phyloP scores from a whole-genome alignment of 768 basidiomycete species.

The Boletales sp. region DNA sequence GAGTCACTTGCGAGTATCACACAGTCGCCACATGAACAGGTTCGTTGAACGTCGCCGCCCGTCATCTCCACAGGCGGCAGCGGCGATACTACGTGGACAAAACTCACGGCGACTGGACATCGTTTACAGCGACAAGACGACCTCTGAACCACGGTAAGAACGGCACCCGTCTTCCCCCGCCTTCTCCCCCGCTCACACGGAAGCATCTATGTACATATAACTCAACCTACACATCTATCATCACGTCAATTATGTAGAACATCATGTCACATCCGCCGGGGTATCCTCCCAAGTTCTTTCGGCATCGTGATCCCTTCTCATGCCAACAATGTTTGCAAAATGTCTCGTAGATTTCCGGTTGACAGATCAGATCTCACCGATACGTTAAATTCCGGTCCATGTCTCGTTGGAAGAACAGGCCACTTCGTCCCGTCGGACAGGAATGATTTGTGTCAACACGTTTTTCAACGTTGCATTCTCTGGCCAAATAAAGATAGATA shows the following conservation, averaged over 20 bases:
- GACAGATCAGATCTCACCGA: conserved; percentile 42
- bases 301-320: conserved; percentile 44
- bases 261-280: conserved; percentile 42
- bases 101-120: conserved; percentile 1
- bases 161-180: conserved; percentile 1
- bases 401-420: neutral
- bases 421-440: neutral
- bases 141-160: neutral
- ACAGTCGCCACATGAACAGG: neutral
- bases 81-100: conserved; percentile 14
- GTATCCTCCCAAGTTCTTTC: conserved; percentile 39
- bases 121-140: neutral
- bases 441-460: neutral
- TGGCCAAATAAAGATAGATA: conserved; percentile 14
- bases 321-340: conserved; percentile 34
- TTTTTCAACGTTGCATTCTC: conserved; percentile 4
- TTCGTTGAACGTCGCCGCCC: neutral
- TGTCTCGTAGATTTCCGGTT: conserved; percentile 19
- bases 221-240: neutral
- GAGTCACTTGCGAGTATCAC: neutral
- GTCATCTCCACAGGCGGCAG: neutral
- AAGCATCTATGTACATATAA: neutral
- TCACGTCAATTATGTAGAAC: conserved; percentile 27
- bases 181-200: conserved; percentile 17
- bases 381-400: conserved; percentile 9